phyloP scores from a whole-genome alignment of 2,329 filamentous ascomycete species.

The Metarhizium album region DNA sequence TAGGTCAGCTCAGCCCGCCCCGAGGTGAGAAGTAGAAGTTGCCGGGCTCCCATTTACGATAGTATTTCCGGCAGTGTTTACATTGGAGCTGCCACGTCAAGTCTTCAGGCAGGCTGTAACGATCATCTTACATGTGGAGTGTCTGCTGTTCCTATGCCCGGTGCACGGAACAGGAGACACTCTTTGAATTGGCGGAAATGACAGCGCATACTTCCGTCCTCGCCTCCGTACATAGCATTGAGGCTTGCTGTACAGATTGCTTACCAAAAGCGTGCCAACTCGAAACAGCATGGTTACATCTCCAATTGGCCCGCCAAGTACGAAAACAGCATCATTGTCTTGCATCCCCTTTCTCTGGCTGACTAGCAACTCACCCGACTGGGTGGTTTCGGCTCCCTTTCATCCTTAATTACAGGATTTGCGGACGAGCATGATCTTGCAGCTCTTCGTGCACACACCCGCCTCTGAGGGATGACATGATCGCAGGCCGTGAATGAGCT shows the following conservation, averaged over 20 bases:
- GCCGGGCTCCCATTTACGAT: background rate
- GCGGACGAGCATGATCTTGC: background rate
- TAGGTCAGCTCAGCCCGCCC: background rate
- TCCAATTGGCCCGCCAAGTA: background rate
- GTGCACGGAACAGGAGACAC: background rate
- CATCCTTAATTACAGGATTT: background rate
- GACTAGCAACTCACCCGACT: too few relatives aligned
- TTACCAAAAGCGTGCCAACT: too few relatives aligned
- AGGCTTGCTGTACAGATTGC: too few relatives aligned
- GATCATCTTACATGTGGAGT: background rate
- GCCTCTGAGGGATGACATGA: background rate
- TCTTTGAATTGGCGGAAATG: background rate
- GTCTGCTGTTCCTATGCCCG: too few relatives aligned
- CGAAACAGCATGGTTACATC: too few relatives aligned
- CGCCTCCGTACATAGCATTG: too few relatives aligned
- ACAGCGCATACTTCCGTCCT: background rate
- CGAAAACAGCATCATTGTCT: background rate
- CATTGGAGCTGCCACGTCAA: background rate
- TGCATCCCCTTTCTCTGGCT: background rate
- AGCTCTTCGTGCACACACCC: background rate
- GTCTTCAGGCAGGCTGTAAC: background rate
- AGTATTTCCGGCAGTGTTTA: background rate
- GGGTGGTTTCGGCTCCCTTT: background rate
- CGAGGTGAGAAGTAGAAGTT: background rate
- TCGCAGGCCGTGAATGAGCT: conserved; percentile 1